These are phyloP conservation scores for Vaccinium corymbosum DNA, from an alignment of 148 eudicot species.

Conservation along the genomic window DNA sequence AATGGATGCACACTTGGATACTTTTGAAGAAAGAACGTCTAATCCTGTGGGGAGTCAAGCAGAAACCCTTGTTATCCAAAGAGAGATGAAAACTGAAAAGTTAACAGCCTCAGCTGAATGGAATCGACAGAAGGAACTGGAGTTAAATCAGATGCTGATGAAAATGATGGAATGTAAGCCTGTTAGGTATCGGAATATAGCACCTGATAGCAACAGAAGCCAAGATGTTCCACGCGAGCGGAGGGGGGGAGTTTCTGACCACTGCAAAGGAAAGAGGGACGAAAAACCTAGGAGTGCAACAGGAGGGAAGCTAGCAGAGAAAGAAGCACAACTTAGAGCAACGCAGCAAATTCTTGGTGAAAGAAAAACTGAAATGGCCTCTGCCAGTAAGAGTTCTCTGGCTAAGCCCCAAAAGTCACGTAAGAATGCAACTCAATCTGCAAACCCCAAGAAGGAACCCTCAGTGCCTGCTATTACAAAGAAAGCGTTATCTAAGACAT, in stretches of 20 bases:
- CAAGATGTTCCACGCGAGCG: slow-evolving; percentile 32
- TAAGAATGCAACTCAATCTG: slow-evolving; percentile 34
- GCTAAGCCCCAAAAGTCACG: slow-evolving; percentile 43
- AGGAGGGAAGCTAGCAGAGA: slow-evolving; percentile 54
- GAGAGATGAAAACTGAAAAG: slow-evolving; percentile 53
- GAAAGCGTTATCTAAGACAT: slow-evolving; percentile 54
- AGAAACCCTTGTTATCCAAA: slow-evolving; percentile 28
- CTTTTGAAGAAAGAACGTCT: slow-evolving; percentile 24
- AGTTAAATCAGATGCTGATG: slow-evolving; percentile 74
- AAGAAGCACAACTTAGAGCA: slow-evolving; percentile 41
- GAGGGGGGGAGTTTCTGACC: slow-evolving; percentile 42
- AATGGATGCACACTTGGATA: slow-evolving; percentile 30
- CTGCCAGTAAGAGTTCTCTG: slow-evolving; percentile 35
- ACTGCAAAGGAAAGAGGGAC: slow-evolving; percentile 54
- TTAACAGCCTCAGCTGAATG: slow-evolving; percentile 68
- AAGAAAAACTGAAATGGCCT: slow-evolving; percentile 52
- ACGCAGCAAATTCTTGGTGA: slow-evolving; percentile 56
- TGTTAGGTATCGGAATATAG: slow-evolving; percentile 34
- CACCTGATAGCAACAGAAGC: slow-evolving; percentile 32
- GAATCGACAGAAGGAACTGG: slow-evolving; percentile 82
- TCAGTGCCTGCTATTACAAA: slow-evolving; percentile 51
- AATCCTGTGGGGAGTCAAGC: slow-evolving; percentile 24
- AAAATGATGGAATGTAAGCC: slow-evolving; percentile 68
- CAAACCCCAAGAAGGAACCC: slow-evolving; percentile 52
- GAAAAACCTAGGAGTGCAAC: slow-evolving; percentile 45